Evolutionary conservation across 2,329 filamentous ascomycete species (phyloP).

Genomic region (Epichloe elymi): DNA sequence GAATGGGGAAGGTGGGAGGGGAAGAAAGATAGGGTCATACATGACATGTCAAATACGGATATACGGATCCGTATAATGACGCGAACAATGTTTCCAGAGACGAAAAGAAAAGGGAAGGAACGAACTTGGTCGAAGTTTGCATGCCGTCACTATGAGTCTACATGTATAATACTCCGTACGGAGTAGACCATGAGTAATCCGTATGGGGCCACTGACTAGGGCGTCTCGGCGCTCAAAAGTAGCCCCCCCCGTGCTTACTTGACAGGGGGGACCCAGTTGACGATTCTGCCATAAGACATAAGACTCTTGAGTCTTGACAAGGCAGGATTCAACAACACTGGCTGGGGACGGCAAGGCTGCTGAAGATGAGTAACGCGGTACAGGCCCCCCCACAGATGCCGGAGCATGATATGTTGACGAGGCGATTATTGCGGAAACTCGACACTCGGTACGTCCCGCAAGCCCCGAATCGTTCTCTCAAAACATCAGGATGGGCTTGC

Average conservation of each 20-base stretch:
- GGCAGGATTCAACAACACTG: neutral
- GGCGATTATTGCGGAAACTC: conserved; percentile 15
- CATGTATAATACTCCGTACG: too few relatives aligned
- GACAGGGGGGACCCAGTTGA: neutral
- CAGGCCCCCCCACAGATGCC: conserved; percentile 4
- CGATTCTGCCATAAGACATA: neutral
- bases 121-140: neutral
- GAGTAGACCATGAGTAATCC: neutral
- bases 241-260: neutral
- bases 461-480: neutral
- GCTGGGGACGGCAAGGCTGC: conserved; percentile 9
- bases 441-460: conserved; percentile 12
- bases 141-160: neutral
- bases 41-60: neutral
- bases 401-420: conserved; percentile 10
- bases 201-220: neutral
- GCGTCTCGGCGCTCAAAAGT: neutral
- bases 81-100: neutral
- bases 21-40: neutral
- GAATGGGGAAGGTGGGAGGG: neutral
- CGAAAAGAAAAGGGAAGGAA: neutral
- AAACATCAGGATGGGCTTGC: neutral
- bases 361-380: conserved; percentile 10
- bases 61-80: neutral
- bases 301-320: neutral